Base-by-base conservation (phyloP, 305 asterid species). In the Galium porrigens region DNA sequence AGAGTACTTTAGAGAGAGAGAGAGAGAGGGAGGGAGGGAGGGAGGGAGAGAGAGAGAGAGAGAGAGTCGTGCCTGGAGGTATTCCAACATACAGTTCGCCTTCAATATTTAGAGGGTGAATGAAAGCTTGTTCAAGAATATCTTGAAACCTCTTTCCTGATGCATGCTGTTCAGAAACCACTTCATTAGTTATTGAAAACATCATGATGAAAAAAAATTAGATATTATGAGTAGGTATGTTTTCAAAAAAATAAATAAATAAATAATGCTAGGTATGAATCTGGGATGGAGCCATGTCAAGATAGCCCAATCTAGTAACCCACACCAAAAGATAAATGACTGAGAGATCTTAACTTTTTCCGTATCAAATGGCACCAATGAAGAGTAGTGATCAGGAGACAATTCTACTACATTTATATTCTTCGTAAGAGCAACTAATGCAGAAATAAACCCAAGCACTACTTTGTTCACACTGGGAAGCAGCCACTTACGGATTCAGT, bases 61-160 rank as follows among this genome's bases (percentile, higher is more conserved):
- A 4, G 51, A 46, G 66, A 62, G 42, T 36, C 82, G 70, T 84
- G 72, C 99, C 99, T 83, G 99, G 97, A 76, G 99, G 99, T 68
- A 87, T 85, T 77, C 99, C 99, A 68, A 92, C 79, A 83, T 92
- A 92, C 52, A 92, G 83, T 83, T 92, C 99, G 76, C 97, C 97
- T 57, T 81, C 82, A 63, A 92, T 66, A 46, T 82, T 81, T 59
- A 92, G 90, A 57, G 97, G 99, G 55, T 53, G 92, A 75, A 92
- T 41, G 61, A 92, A 63, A 62, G 82, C 89, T 82, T 92, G 95
- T 78, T 92, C 96, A 41, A 92, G 96, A 73, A 92, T 73, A 61
- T 92, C 94, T 78, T 85, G 99, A 74, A 87, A 92, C 79, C 77
- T 85, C 78, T 81, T 87, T 76, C 85, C 77, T 2, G 99, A 87